Conservation (phyloP, 805 yeast genomes). For the Pichia kluyveri region DNA sequence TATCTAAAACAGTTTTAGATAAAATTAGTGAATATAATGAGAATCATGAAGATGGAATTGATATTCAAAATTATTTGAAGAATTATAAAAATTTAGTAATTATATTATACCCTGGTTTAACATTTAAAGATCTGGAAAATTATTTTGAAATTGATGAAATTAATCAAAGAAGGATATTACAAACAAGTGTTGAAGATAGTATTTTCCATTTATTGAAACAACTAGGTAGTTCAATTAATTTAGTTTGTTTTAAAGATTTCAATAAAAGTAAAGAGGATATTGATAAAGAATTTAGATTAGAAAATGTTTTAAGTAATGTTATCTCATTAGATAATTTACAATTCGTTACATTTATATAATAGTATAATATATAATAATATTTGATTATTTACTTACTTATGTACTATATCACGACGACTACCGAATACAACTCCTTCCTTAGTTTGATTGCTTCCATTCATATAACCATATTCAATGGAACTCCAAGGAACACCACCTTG, state of each 20-base stretch:
- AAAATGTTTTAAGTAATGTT: slow-evolving; percentile 17
- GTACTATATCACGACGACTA: slow-evolving; percentile 36
- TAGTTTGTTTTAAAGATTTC: slow-evolving; percentile 18
- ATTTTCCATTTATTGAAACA: slow-evolving; percentile 50
- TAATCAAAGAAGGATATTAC: slow-evolving; percentile 28
- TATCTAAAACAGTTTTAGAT: slow-evolving; percentile 9
- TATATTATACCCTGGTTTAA: slow-evolving; percentile 21
- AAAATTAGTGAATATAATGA: slow-evolving; percentile 6
- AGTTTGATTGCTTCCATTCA: slow-evolving; percentile 47
- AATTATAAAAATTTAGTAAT: slow-evolving; percentile 18
- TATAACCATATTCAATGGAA: slow-evolving; percentile 49
- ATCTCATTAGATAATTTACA: neutral
- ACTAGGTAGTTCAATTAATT: slow-evolving; percentile 22
- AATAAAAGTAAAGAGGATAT: slow-evolving; percentile 7
- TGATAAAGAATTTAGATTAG: slow-evolving; percentile 17
- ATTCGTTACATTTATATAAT: slow-evolving; percentile 2
- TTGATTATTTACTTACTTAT: slow-evolving; percentile 1
- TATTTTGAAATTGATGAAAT: slow-evolving; percentile 16
- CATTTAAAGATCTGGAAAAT: slow-evolving; percentile 9
- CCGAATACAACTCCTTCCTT: slow-evolving; percentile 50
- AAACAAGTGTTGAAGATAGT: slow-evolving; percentile 40
- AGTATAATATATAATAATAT: too few relatives aligned
- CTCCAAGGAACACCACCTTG: slow-evolving; percentile 39
- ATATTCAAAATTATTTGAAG: slow-evolving; percentile 5
- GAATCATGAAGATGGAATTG: slow-evolving; percentile 5